Conservation (phyloP, 352 stramenopile species). For the Pythium rhizo-oryzae region DNA sequence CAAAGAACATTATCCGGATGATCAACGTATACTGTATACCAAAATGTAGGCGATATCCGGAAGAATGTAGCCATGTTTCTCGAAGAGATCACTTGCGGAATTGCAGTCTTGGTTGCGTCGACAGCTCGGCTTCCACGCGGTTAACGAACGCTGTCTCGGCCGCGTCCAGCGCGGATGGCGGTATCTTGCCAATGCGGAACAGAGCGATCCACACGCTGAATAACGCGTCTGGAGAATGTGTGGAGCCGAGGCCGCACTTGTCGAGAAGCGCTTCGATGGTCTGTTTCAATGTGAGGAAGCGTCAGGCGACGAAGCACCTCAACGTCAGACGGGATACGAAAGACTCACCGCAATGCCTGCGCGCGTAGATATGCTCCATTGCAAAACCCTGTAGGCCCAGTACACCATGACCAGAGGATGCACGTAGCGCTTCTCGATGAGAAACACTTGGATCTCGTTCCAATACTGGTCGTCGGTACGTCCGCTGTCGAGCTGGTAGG, state of each 20-base stretch:
- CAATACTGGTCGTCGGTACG: slow-evolving; percentile 74
- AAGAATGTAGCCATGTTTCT: slow-evolving; percentile 6
- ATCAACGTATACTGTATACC: slow-evolving; percentile 3
- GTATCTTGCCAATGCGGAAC: slow-evolving; percentile 46
- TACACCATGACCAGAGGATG: slow-evolving; percentile 68
- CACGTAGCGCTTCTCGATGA: slow-evolving; percentile 59
- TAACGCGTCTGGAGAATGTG: slow-evolving; percentile 49
- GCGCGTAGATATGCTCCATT: slow-evolving; percentile 65
- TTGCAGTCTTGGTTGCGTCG: slow-evolving; percentile 55
- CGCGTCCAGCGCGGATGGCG: slow-evolving; percentile 5
- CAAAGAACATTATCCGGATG: slow-evolving; percentile 9
- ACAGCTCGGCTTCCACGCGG: slow-evolving; percentile 48
- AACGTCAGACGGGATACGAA: not conserved
- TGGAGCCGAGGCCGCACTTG: slow-evolving; percentile 59
- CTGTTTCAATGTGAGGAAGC: slow-evolving; percentile 30
- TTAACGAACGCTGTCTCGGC: slow-evolving; percentile 37
- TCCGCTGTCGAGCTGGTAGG: slow-evolving; percentile 68
- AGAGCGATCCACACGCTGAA: slow-evolving; percentile 70
- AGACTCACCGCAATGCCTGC: slow-evolving; percentile 56
- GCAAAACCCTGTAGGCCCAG: slow-evolving; percentile 66
- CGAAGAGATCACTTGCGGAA: slow-evolving; percentile 39
- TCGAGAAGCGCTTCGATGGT: slow-evolving; percentile 66
- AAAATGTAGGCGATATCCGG: not conserved
- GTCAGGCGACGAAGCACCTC: not conserved
- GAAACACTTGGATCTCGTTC: slow-evolving; percentile 78